Percentiles rank a stretch among this genome's conserved stretches.
phyloP scores from a whole-genome alignment of 2,329 filamentous ascomycete species.

The Penicillium concentricum region DNA sequence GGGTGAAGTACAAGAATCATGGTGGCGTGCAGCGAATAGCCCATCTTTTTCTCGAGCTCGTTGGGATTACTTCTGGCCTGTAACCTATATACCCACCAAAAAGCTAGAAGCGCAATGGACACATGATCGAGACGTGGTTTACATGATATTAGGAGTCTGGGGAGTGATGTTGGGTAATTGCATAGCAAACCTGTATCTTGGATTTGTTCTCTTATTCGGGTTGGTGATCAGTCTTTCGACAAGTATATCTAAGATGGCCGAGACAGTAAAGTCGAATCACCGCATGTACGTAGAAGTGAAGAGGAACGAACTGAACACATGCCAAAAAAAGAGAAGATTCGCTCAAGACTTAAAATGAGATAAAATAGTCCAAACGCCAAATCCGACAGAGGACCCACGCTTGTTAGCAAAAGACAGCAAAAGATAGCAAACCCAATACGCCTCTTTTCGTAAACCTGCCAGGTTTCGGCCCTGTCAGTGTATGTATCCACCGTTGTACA shows the following conservation, averaged over 20 bases:
- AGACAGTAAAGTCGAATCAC: background rate
- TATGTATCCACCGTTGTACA: slow-evolving; percentile 13
- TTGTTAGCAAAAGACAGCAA: background rate
- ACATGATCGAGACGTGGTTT: background rate
- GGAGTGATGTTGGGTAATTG: background rate
- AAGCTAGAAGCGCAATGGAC: background rate
- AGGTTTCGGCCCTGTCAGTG: slow-evolving; percentile 1
- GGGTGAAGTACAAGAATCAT: background rate
- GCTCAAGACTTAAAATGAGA: slow-evolving; percentile 3
- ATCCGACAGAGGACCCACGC: slow-evolving; percentile 2
- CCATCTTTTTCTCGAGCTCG: background rate
- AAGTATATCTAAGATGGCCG: background rate
- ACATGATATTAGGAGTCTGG: too few relatives aligned
- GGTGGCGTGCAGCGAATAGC: background rate
- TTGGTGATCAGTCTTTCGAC: background rate
- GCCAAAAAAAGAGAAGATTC: slow-evolving; percentile 3
- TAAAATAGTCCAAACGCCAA: background rate
- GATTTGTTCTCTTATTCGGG: background rate
- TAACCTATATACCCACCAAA: background rate
- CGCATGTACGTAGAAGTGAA: background rate
- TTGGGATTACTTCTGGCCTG: background rate
- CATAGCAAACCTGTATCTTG: background rate
- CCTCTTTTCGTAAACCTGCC: slow-evolving; percentile 15
- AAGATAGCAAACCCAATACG: slow-evolving; percentile 8
- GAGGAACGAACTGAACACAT: background rate